phyloP scores from a whole-genome alignment of 768 basidiomycete genomes.

The Podaxis carcinomalis region DNA sequence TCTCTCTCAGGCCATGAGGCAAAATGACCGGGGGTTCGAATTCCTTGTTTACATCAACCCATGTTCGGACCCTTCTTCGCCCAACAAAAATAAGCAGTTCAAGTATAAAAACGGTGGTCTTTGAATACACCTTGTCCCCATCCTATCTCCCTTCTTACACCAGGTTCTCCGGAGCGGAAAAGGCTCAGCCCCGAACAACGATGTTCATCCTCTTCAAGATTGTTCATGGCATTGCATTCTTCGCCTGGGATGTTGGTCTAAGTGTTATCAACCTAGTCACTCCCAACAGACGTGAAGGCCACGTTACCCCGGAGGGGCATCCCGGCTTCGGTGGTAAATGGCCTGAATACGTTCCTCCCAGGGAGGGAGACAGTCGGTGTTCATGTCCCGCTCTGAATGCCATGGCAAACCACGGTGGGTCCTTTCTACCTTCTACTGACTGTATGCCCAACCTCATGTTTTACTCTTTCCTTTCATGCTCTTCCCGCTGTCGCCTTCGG shows the following conservation, averaged over 20 bases:
- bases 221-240: constrained; percentile 17
- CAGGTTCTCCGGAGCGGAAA: neutral
- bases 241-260: constrained; percentile 48
- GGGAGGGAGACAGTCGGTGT: constrained; percentile 62
- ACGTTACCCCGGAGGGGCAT: constrained; percentile 50
- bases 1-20: no score
- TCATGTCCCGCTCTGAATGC: constrained; percentile 77
- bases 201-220: constrained; percentile 10
- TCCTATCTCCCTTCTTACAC: neutral
- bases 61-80: no score
- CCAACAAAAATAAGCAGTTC: no score
- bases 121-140: neutral
- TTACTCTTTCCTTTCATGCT: neutral
- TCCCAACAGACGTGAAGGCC: constrained; percentile 45
- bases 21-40: no score
- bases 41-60: no score
- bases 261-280: constrained; percentile 47
- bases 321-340: constrained; percentile 60
- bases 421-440: neutral
- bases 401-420: constrained; percentile 76
- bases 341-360: constrained; percentile 61
- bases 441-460: neutral
- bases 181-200: neutral
- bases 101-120: no score
- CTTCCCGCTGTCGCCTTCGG: constrained; percentile 15